These are phyloP conservation scores for Fragaria vesca DNA, from an alignment of 306 rosid genomes.

Conservation along the genomic window DNA sequence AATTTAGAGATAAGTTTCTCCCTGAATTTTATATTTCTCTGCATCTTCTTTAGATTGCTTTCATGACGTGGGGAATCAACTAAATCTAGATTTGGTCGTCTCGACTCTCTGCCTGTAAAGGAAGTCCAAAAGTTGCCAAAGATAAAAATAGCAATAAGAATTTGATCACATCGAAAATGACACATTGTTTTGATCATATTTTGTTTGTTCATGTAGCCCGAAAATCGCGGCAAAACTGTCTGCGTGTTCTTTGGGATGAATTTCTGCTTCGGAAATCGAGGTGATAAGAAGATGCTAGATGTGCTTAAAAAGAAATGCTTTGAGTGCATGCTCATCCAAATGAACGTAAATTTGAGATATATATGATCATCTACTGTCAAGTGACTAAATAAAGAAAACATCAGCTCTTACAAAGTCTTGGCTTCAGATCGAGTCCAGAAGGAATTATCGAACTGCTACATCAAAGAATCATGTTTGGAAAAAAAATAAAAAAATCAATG, in stretches of 20 bases:
- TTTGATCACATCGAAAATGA: neutral
- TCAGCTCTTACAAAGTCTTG: neutral
- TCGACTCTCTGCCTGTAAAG: neutral
- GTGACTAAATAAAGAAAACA: neutral
- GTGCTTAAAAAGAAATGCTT: neutral
- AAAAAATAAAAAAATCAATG: neutral
- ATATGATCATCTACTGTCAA: neutral
- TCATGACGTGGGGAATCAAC: slow-evolving; percentile 19
- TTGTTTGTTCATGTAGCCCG: neutral
- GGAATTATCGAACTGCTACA: neutral
- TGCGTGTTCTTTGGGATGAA: neutral
- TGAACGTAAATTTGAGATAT: neutral
- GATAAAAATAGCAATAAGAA: neutral
- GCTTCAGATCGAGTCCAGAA: no score
- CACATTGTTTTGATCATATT: neutral
- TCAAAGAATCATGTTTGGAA: neutral
- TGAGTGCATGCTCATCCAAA: neutral
- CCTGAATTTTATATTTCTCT: neutral
- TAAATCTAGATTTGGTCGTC: slow-evolving; percentile 16
- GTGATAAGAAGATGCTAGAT: neutral
- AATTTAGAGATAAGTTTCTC: neutral
- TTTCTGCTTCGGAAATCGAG: neutral
- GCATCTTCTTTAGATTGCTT: slow-evolving; percentile 4
- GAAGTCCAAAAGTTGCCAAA: slow-evolving; percentile 13
- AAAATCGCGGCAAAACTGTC: neutral